Evolutionary conservation across 768 basidiomycete species (phyloP), one percentile per base, ranked within the genome.

Genomic region (Naganishia friedmannii): DNA sequence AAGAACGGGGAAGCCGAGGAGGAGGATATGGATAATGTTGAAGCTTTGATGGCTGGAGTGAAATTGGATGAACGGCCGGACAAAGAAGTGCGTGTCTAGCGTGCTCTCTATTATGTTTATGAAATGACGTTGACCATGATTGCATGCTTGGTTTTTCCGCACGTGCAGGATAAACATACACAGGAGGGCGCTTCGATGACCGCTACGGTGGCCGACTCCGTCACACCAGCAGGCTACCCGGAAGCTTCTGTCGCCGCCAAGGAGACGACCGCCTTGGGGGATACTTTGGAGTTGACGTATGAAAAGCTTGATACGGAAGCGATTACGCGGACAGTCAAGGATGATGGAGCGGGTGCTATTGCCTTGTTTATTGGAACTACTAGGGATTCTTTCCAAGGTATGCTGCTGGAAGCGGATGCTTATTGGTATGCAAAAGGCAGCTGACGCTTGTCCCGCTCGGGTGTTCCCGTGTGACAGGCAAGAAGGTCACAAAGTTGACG

Each of bases 341-440:
- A 88, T 76, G 85, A 88, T 65, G 79, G 82, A 51, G 88, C 89
- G 26, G 92, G 91, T 7, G 91, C 90, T 39, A 87, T 85, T 13
- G 87, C 87, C 12, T 83, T 88, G 3, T 93, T 94, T 82, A 86
- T 92, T 66, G 92, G 92, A 9, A 91, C 91, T 17, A 94, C 92
- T 7, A 86, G 92, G 68, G 89, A 92, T 78, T 88, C 88, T 0
- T 93, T 93, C 83, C 84, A 88, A 86, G 91, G 91, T 89, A 75
- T 57, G 74, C 51, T 56, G 21, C 3, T 42, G 42, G 42, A 17
- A 42, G 2, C 9, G 42, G 42, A 13, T 10, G 7, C 7, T 10
- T 42, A 10, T 42, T 15, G 2, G 15, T 8, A 8, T 12, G 6
- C 34, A 5, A 42, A 42, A 42, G 17, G 31, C 32, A n/a, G 8